Percentiles rank a stretch among this genome's conserved stretches.
Conservation (phyloP, 805 yeast species). For the Yamadazyma akitaensis region DNA sequence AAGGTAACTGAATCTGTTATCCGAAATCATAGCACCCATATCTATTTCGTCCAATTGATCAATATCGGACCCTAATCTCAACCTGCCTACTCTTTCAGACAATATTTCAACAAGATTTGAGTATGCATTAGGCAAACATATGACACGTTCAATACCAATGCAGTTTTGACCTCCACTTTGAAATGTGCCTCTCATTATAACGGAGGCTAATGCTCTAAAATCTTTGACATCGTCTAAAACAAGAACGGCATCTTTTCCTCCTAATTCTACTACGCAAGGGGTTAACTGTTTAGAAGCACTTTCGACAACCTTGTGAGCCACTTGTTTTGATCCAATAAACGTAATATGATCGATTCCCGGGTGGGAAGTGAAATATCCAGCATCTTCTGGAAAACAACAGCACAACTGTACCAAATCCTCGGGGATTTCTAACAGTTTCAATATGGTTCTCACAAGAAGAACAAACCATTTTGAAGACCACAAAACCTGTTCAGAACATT, state of each 20-base stretch:
- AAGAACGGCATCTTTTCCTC: slow-evolving; percentile 92
- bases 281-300: slow-evolving; percentile 86
- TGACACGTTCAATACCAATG: slow-evolving; percentile 93
- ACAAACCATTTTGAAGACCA: slow-evolving; percentile 89
- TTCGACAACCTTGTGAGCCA: slow-evolving; percentile 80
- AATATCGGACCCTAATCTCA: slow-evolving; percentile 86
- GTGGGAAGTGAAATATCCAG: slow-evolving; percentile 82
- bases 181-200: slow-evolving; percentile 90
- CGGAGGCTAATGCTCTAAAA: slow-evolving; percentile 54
- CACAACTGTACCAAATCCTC: slow-evolving; percentile 84
- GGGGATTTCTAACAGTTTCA: slow-evolving; percentile 70
- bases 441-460: slow-evolving; percentile 65
- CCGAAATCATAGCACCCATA: slow-evolving; percentile 93
- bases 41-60: slow-evolving; percentile 90
- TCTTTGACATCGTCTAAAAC: slow-evolving; percentile 78
- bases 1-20: slow-evolving; percentile 63
- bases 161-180: slow-evolving; percentile 98
- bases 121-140: slow-evolving; percentile 71
- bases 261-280: slow-evolving; percentile 93
- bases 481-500: slow-evolving; percentile 93
- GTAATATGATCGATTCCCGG: slow-evolving; percentile 83
- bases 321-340: slow-evolving; percentile 93
- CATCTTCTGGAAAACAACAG: slow-evolving; percentile 86
- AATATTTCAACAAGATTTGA: slow-evolving; percentile 57
- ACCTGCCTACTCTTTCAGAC: slow-evolving; percentile 50